Evolutionary conservation across 1,284 basidiomycete genomes (phyloP), one percentile per base, ranked within the genome.

Genomic region (Rhodotorula sp.): DNA sequence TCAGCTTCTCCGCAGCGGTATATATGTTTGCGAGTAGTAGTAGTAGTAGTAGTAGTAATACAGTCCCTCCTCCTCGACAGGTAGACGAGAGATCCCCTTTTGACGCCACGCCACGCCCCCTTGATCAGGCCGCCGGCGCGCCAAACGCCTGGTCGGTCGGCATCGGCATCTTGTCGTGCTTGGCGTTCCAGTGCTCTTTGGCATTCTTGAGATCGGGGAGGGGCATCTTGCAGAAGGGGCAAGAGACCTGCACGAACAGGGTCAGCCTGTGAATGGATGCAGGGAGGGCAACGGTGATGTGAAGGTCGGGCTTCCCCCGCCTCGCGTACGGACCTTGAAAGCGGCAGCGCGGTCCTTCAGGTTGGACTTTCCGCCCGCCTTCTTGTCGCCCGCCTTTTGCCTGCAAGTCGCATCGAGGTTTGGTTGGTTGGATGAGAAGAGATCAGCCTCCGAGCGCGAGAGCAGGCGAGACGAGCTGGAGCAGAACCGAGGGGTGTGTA

Each of bases 151-250:
- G 63, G 39, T 65, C 63, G 29, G 64, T 29, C 31, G 63, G 68
- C 26, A 68, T 49, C 18, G 67, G 61, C 3, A 65, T 56, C 58
- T 70, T 70, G n/a, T 64, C 59, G 56, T 70, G 68, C 59, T 70
- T 70, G 12, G 64, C 51, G 58, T 56, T 59, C 46, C 65, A 69
- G 59, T 65, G 64, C 2, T 64, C 58, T 39, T 51, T 61, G 52
- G 62, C 62, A 60, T 70, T 70, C 59, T 65, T 70, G n/a, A 49
- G 34, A 49, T 67, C 65, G 7, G n/a, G n/a, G 0, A 65, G 26
- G 16, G 68, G 64, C 21, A 46, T 26, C 48, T 58, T 61, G 58
- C 58, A 63, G 3, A 34, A 6, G 15, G 67, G 54, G 46, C 67
- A 63, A 16, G 23, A 21, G 29, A 62, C 54, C 60, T 67, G 54